Evolutionary conservation across 2,329 filamentous ascomycete species (phyloP), one percentile per base, ranked within the genome.

Genomic region (Calonectria pauciramosa): DNA sequence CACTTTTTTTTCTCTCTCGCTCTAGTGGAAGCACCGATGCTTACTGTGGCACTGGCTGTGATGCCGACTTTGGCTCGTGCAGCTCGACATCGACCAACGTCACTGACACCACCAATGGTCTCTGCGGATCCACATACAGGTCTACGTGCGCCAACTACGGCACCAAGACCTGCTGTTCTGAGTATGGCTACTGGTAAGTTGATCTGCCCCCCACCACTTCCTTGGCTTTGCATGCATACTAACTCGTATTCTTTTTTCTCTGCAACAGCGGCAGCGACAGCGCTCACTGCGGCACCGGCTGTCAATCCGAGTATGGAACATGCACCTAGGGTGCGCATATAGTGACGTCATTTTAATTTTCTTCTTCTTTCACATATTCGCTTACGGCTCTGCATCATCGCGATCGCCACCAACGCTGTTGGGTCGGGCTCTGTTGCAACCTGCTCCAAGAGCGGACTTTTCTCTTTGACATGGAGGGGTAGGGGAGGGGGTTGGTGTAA

Each of bases 91-190:
- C 68, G 28, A 52, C 44, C 13, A 30, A 51, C 30, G 32, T 65
- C 11, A 65, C 59, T 13, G 23, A 70, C 34, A 70, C 68, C 23
- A 70, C 68, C 6, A 70, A 70, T 8, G 68, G 68, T 34, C 68
- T 70, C 36, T 70, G 68, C 20, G 68, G 68, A 56, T 44, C 68
- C 56, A 64, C 68, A 2, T 70, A 70, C 47, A 70, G 65, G 56
- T 16, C 68, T 0, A 65, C 68, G 7, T 70, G 68, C 34, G 23
- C 30, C 26, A 70, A 65, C 34, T 70, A 64, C 34, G 68, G 68
- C 14, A 64, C n/a, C 13, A 70, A 70, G 47, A 70, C 68, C 70
- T 87, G 86, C 76, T 87, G 86, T 68, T 86, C 86, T 6, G 77
- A 77, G 47, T 78, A 76, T 51, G 83, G 82, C 18, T 84, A 77